Evolutionary conservation across 352 stramenopile genomes (phyloP), one percentile per base, ranked within the genome.

Genomic region (Pythium aphanidermatum): DNA sequence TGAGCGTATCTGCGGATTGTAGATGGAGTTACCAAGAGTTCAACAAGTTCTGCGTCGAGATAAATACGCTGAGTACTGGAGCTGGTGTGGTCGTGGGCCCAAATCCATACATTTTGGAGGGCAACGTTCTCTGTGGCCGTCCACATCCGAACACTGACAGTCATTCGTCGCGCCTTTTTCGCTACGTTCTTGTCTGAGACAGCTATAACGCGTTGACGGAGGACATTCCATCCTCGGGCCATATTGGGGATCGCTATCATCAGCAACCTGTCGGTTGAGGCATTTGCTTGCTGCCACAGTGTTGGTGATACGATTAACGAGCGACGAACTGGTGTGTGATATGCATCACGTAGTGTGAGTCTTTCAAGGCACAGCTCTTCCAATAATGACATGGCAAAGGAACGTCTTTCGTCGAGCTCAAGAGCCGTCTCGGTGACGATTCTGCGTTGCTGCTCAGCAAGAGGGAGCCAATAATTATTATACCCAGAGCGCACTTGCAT

Each of bases 31-130:
- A n/a, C 61, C 19, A 92, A 52, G n/a, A 92, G 55, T 39, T 73
- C 49, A 2, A 89, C 58, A 4, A 89, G 54, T 17, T 83, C 67
- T 61, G 64, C 82, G 41, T 92, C 73, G n/a, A 92, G 55, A 41
- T 80, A 89, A 32, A 89, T 56, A 16, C 69, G 62, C 24, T 86
- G 59, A 4, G 63, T 44, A 9, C 44, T 57, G 10, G 55, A 65
- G 2, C 58, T 52, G 2, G 38, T 35, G 12, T 74, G 70, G 20
- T 83, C 58, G 49, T 89, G 86, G n/a, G 72, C 74, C n/a, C 50
- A 63, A 1, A 84, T 40, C 71, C 70, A 89, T 9, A 65, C 47
- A 39, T 53, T 47, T 37, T 41, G 14, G 23, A 12, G 28, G 26
- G 35, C 24, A 33, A 28, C 25, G n/a, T 26, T 27, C 23, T 51